phyloP scores from a whole-genome alignment of 2,329 filamentous ascomycete genomes.

The Sporothrix curviconia region DNA sequence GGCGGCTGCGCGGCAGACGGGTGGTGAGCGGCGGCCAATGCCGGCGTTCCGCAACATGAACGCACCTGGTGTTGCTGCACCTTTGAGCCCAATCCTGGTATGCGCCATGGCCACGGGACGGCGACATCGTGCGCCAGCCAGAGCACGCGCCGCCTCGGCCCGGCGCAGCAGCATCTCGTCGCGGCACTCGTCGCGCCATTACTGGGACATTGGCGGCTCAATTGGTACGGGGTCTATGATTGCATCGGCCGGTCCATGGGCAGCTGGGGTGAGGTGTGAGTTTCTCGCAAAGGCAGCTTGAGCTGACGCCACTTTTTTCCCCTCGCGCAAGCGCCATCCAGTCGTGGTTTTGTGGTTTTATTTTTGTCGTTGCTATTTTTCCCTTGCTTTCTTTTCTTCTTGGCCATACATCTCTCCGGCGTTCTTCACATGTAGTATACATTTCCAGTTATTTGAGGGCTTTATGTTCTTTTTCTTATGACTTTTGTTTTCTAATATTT shows the following conservation, averaged over 20 bases:
- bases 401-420: neutral
- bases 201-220: constrained; percentile 85
- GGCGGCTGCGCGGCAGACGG: constrained; percentile 14
- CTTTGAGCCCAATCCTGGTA: constrained; percentile 38
- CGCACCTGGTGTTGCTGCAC: constrained; percentile 29
- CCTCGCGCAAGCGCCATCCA: neutral
- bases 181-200: constrained; percentile 50
- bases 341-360: neutral
- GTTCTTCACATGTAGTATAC: neutral
- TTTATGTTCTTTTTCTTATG: no score
- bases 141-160: constrained; percentile 69
- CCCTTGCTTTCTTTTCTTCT: neutral
- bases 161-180: constrained; percentile 51
- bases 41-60: constrained; percentile 32
- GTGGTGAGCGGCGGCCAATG: constrained; percentile 36
- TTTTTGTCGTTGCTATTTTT: neutral
- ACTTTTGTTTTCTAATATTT: neutral
- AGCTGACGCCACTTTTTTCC: neutral
- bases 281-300: neutral
- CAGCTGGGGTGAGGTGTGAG: constrained; percentile 68
- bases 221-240: constrained; percentile 69
- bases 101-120: constrained; percentile 47
- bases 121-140: constrained; percentile 76
- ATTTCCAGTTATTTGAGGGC: neutral
- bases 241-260: constrained; percentile 61